phyloP scores from a whole-genome alignment of 805 yeast genomes.

The Grigorovia transvaalensis region DNA sequence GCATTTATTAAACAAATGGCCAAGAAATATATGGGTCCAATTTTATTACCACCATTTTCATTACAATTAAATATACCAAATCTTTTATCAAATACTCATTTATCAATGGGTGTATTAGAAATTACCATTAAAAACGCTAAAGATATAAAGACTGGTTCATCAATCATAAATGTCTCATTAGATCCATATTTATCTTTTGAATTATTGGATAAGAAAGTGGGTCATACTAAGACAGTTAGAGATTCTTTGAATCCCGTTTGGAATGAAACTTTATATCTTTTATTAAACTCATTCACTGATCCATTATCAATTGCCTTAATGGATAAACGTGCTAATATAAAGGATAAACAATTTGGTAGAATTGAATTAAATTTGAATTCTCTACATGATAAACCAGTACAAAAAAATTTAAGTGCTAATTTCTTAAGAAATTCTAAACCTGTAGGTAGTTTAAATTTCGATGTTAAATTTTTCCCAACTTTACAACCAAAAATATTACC shows the following conservation, averaged over 20 bases:
- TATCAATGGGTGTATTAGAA: slow-evolving; percentile 80
- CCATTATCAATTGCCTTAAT: slow-evolving; percentile 62
- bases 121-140: slow-evolving; percentile 57
- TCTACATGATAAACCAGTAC: slow-evolving; percentile 43
- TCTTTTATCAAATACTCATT: slow-evolving; percentile 73
- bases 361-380: slow-evolving; percentile 63
- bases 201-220: slow-evolving; percentile 46
- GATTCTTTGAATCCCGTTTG: slow-evolving; percentile 69
- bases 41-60: slow-evolving; percentile 80
- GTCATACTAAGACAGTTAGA: slow-evolving; percentile 55
- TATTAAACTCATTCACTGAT: slow-evolving; percentile 67
- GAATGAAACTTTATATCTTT: slow-evolving; percentile 67
- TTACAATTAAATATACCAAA: slow-evolving; percentile 90
- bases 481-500: slow-evolving; percentile 46
- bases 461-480: slow-evolving; percentile 68
- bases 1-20: slow-evolving; percentile 79
- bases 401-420: slow-evolving; percentile 40
- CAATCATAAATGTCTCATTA: slow-evolving; percentile 60
- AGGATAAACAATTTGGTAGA: slow-evolving; percentile 74
- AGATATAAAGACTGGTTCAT: slow-evolving; percentile 56
- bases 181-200: slow-evolving; percentile 84
- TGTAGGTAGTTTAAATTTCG: slow-evolving; percentile 65
- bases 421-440: slow-evolving; percentile 75
- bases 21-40: slow-evolving; percentile 77
- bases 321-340: slow-evolving; percentile 64